These are phyloP conservation scores for Aspergillus texensis DNA, from an alignment of 2,329 filamentous ascomycete species.

Conservation along the genomic window DNA sequence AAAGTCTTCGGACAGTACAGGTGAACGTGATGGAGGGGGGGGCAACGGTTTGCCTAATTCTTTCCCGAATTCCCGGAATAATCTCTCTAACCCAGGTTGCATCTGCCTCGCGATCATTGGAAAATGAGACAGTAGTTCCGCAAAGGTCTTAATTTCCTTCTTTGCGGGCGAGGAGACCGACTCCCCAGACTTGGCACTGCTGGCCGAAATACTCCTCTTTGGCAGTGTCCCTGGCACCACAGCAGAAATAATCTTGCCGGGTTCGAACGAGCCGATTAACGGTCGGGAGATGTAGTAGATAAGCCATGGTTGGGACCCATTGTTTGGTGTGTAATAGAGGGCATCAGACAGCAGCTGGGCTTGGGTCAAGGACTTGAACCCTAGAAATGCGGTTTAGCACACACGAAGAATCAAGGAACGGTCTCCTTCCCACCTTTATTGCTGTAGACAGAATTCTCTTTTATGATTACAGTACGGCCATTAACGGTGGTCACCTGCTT, in stretches of 20 bases:
- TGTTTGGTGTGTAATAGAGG: slow-evolving; percentile 85
- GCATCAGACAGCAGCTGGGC: slow-evolving; percentile 82
- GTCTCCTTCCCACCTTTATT: slow-evolving; percentile 74
- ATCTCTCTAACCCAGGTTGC: slow-evolving; percentile 84
- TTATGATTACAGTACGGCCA: slow-evolving; percentile 88
- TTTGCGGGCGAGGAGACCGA: slow-evolving; percentile 56
- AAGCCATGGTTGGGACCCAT: slow-evolving; percentile 90
- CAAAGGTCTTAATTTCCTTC: slow-evolving; percentile 89
- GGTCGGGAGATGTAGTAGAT: slow-evolving; percentile 94
- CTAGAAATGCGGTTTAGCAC: slow-evolving; percentile 48
- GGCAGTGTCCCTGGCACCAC: slow-evolving; percentile 51
- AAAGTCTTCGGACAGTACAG: slow-evolving; percentile 60
- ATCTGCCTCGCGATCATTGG: slow-evolving; percentile 96
- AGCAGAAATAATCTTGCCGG: slow-evolving; percentile 71
- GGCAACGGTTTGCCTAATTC: slow-evolving; percentile 85
- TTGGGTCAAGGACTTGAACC: slow-evolving; percentile 89
- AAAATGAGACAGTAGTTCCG: slow-evolving; percentile 85
- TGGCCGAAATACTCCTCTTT: slow-evolving; percentile 25
- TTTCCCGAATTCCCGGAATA: slow-evolving; percentile 86
- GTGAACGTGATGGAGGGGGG: slow-evolving; percentile 60
- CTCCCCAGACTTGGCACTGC: slow-evolving; percentile 34
- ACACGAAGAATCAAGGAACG: slow-evolving; percentile 6
- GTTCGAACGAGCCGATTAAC: slow-evolving; percentile 79
- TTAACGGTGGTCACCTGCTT: slow-evolving; percentile 94
- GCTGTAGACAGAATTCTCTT: slow-evolving; percentile 89